Evolutionary conservation across 1,284 basidiomycete genomes (phyloP), one percentile per base, ranked within the genome.

Genomic region (Salmacisia buchloeana): DNA sequence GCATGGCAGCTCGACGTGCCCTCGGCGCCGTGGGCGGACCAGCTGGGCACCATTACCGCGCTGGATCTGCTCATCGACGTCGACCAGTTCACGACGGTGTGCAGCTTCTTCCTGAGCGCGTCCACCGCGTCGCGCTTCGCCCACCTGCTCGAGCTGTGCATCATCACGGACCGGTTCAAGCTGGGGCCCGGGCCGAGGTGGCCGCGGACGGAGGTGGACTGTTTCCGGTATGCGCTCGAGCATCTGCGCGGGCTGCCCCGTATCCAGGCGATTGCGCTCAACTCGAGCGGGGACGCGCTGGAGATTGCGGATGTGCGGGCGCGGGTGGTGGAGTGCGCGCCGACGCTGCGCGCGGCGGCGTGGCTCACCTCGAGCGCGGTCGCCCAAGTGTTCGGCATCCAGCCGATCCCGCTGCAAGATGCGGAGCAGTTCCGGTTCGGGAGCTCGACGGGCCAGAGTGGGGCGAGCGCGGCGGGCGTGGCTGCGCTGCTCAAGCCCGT

Each of bases 361-460:
- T 54, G 49, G 49, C 49, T 54, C 27, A 54, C 49, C 6, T 31
- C 49, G 49, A 10, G 29, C 29, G 49, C 31, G 49, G 49, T 33
- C 18, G 49, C 49, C 18, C 49, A 54, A n/a, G 18, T 54, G 29
- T 54, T 54, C 49, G 15, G 7, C 27, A 31, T 54, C 13, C 13
- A 54, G 49, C 49, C 31, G 1, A 13, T 54, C 6, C 27, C 49
- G 25, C 27, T 12, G 18, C 6, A 43, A 33, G 9, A n/a, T 29
- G 15, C 25, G 49, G 29, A 54, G 27, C 6, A n/a, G n/a, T n/a
- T n/a, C n/a, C n/a, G n/a, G n/a, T n/a, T n/a, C n/a, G n/a, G n/a
- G n/a, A n/a, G n/a, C n/a, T n/a, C n/a, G n/a, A n/a, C n/a, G n/a
- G n/a, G n/a, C n/a, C n/a, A n/a, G n/a, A n/a, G n/a, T n/a, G n/a